Percentiles rank a stretch among this genome's conserved stretches.
Evolutionary conservation across 345 rosid genomes (phyloP).

Genomic region (Euphorbia tirucalli): DNA sequence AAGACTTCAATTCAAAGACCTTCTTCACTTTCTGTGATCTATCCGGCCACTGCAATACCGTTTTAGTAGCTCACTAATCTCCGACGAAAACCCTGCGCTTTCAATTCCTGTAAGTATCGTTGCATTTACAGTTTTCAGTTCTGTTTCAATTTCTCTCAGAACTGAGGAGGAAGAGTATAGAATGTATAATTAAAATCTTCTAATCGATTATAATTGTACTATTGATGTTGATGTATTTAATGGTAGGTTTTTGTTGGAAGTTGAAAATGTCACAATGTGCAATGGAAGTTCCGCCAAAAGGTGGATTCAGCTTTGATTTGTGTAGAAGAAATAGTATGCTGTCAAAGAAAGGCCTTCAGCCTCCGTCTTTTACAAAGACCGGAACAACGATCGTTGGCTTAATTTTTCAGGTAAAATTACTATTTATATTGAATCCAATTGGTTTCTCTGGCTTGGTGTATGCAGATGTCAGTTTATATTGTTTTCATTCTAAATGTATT

Average conservation of each 20-base stretch:
- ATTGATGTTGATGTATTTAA: neutral
- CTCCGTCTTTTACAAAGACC: conserved; percentile 71
- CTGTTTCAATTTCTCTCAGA: too few relatives aligned
- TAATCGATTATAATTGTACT: neutral
- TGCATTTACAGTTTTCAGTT: neutral
- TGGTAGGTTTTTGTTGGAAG: neutral
- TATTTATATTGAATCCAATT: neutral
- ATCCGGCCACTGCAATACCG: neutral
- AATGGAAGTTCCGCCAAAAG: conserved; percentile 51
- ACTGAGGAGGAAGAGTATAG: neutral
- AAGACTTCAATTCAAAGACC: neutral
- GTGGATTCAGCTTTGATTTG: conserved; percentile 89
- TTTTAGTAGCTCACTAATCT: neutral
- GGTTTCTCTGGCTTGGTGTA: neutral
- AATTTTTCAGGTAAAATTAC: conserved; percentile 54
- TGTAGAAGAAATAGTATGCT: conserved; percentile 83
- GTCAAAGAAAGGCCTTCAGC: conserved; percentile 50
- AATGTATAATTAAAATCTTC: neutral
- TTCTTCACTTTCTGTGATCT: neutral
- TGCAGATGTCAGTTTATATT: too few relatives aligned
- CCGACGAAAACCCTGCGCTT: neutral
- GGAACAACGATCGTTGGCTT: conserved; percentile 96
- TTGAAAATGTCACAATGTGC: neutral
- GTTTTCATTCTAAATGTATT: neutral
- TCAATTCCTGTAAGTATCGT: neutral